Base-by-base conservation (phyloP, 257 asterid species). In the Solanum neorickii region DNA sequence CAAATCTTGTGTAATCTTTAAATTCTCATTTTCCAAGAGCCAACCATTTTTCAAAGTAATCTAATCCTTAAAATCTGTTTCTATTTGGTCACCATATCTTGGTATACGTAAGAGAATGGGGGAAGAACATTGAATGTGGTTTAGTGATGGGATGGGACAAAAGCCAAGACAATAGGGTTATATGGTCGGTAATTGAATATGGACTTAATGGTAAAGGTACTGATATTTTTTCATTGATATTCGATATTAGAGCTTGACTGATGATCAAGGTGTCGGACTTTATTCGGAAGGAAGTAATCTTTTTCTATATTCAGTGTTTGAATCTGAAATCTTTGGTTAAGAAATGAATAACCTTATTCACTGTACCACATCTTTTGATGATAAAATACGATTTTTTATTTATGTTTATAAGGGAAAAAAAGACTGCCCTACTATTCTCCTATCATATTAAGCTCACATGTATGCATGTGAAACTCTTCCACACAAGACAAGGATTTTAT, bases 151-250 rank as follows among this genome's bases (percentile, higher is more conserved):
- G 35, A 44, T 78, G 83, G n/a, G 39, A 35, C 66, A 84, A 83
- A 20, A 18, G 23, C 60, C 16, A 47, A 47, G 76, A 7, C 29
- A 77, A 56, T 14, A 29, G 88, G 66, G 33, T 87, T 15, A 69
- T 42, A 74, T 82, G 92, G 91, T 86, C 92, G 90, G 90, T 41
- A 86, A 88, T 83, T 83, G 20, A 59, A n/a, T 42, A 47, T 31
- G 47, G 62, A 41, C 13, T 73, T 77, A 46, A 78, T 46, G 72
- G 56, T 76, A 25, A 85, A 80, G 75, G 25, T 39, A 75, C 15
- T 7, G 29, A 60, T 60, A 15, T 15, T 49, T 49, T 49, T 5
- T 47, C 3, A 49, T 15, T 15, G 0, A 18, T 47, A 5, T 49
- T 49, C 60, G 9, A 49, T 15, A 49, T 49, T 49, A 49, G 60